Evolutionary conservation across 176 grass and related monocot genomes (phyloP).

Genomic region (Thinopyrum elongatum): DNA sequence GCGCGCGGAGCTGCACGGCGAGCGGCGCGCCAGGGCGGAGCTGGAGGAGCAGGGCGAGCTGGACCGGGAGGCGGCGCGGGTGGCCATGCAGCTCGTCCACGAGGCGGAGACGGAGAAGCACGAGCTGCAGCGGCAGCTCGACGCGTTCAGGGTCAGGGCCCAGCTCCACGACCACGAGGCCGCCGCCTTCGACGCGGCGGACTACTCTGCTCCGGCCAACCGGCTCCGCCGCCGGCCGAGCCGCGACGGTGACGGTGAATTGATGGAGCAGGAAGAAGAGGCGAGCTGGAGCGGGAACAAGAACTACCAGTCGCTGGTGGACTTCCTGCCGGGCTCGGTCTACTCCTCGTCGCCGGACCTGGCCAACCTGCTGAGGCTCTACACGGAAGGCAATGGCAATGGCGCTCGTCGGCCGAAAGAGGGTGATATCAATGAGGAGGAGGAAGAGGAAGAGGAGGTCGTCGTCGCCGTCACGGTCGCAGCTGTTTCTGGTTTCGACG

Average conservation of each 20-base stretch:
- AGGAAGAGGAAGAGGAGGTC: not conserved
- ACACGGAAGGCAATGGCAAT: constrained; percentile 26
- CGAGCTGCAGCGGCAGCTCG: constrained; percentile 35
- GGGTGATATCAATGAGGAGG: constrained; percentile 1
- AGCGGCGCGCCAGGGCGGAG: constrained; percentile 22
- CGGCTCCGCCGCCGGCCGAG: not conserved
- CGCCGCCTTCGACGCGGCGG: not conserved
- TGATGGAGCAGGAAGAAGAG: not conserved
- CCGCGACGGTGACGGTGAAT: not conserved
- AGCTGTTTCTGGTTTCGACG: not conserved
- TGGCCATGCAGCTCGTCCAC: constrained; percentile 52
- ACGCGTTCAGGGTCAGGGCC: constrained; percentile 33
- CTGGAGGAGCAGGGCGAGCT: constrained; percentile 50
- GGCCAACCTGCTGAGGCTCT: constrained; percentile 41
- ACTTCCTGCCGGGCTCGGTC: constrained; percentile 38
- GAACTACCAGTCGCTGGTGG: constrained; percentile 45
- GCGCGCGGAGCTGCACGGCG: constrained; percentile 18
- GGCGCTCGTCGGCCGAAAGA: not conserved
- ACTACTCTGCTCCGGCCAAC: not conserved
- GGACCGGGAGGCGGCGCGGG: constrained; percentile 41
- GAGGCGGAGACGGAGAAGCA: constrained; percentile 46
- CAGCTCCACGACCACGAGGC: not conserved
- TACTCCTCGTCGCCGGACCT: constrained; percentile 48
- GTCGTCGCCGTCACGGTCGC: not conserved
- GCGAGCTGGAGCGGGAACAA: not conserved